These are phyloP conservation scores for Colletotrichum salicis DNA, from an alignment of 2,329 filamentous ascomycete genomes.

Conservation along the genomic window DNA sequence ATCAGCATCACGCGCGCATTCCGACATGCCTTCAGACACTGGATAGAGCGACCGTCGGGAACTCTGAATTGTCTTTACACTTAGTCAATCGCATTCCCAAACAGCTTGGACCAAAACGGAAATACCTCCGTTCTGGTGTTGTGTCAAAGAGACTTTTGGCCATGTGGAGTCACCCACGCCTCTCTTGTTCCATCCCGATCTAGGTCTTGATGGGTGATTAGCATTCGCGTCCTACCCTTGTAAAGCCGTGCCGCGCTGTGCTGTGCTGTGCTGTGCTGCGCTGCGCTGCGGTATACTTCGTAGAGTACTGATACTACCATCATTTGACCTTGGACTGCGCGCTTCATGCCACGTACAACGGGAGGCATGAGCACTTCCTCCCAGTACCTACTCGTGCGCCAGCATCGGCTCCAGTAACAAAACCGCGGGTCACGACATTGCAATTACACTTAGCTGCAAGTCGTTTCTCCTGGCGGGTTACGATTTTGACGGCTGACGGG, in stretches of 20 bases:
- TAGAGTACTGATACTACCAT: background rate
- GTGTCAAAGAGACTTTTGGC: conserved; percentile 34
- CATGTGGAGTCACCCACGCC: conserved; percentile 30
- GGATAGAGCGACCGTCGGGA: background rate
- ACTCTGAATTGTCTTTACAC: conserved; percentile 13
- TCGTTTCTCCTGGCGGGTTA: conserved; percentile 3
- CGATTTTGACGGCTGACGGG: conserved; percentile 24
- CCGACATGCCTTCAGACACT: background rate
- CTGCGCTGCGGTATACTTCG: too few species aligned
- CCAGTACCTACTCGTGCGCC: background rate
- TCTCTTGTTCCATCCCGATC: conserved; percentile 29
- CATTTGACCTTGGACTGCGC: background rate
- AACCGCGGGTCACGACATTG: conserved; percentile 1
- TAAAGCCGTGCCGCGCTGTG: conserved; percentile 1
- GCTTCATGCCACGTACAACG: background rate
- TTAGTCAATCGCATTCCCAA: conserved; percentile 18
- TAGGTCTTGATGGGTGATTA: conserved; percentile 24
- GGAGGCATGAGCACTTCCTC: background rate
- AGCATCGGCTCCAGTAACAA: background rate
- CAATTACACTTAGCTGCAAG: conserved; percentile 7
- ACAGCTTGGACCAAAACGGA: conserved; percentile 31
- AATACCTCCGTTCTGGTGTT: conserved; percentile 30
- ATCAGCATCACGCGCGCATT: conserved; percentile 10
- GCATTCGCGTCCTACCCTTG: conserved; percentile 15
- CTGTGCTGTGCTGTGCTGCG: background rate